Conservation (phyloP, 352 stramenopile genomes). For the Pythium monospermum region DNA sequence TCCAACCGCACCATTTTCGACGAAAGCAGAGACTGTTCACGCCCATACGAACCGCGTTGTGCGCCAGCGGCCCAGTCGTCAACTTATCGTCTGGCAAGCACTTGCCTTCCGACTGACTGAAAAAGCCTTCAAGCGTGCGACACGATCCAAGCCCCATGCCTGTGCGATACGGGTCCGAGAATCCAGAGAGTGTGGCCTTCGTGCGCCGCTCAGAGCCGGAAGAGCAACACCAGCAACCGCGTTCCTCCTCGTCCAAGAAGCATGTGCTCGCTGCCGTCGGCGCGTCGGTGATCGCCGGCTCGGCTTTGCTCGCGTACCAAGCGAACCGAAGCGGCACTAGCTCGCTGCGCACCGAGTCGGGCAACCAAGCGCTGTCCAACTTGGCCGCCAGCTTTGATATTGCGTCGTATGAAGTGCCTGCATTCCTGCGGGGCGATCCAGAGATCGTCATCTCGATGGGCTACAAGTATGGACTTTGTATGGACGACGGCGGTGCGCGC, state of each 20-base stretch:
- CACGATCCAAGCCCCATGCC: background rate
- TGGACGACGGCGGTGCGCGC: constrained; percentile 5
- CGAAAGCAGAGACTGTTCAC: no score
- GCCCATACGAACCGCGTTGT: no score
- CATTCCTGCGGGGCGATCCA: background rate
- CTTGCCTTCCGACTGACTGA: no score
- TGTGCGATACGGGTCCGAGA: constrained; percentile 4
- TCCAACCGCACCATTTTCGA: no score
- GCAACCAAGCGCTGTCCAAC: no score
- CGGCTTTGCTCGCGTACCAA: constrained; percentile 6
- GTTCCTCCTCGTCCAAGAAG: no score
- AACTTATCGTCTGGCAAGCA: no score
- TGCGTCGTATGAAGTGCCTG: background rate
- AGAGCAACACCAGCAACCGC: background rate
- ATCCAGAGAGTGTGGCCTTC: constrained; percentile 7
- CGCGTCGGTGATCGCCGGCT: constrained; percentile 1
- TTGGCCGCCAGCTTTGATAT: background rate
- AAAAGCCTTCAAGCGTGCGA: background rate
- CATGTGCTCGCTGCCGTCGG: background rate
- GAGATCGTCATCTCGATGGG: constrained; percentile 5
- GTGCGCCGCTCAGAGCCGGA: background rate
- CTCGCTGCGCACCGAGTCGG: constrained; percentile 2
- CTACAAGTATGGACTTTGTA: background rate
- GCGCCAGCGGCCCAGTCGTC: no score
- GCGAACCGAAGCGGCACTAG: background rate